Percentiles rank a stretch among this genome's conserved stretches.
Conservation (phyloP, 2,329 filamentous ascomycete species). For the Exophiala calicioides region DNA sequence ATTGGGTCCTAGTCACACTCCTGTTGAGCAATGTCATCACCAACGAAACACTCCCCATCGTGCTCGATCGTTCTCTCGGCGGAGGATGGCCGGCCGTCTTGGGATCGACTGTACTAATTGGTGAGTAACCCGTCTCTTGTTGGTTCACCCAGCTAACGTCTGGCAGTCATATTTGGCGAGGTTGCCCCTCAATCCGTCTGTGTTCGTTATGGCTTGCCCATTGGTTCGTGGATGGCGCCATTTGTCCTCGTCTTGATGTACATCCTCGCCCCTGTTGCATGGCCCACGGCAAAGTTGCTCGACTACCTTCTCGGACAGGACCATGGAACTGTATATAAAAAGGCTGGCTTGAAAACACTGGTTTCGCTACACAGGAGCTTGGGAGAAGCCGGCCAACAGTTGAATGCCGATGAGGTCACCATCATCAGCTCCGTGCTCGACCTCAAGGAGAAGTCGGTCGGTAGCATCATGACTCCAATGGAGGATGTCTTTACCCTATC, state of each 20-base stretch:
- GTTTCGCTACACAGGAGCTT: constrained; percentile 93
- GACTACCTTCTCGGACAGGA: constrained; percentile 92
- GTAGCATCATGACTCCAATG: constrained; percentile 98
- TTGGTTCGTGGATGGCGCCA: constrained; percentile 90
- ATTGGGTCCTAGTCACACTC: constrained; percentile 96
- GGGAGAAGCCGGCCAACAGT: constrained; percentile 77
- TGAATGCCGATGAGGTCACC: constrained; percentile 97
- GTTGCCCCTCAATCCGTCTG: constrained; percentile 94
- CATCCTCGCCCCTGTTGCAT: constrained; percentile 82
- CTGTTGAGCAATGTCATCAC: constrained; percentile 96
- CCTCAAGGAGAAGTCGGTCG: constrained; percentile 92
- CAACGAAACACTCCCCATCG: constrained; percentile 93
- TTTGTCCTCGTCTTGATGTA: constrained; percentile 90
- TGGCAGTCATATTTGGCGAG: constrained; percentile 91
- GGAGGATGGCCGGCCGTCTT: constrained; percentile 93
- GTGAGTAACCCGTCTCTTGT: constrained; percentile 52
- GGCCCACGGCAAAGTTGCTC: constrained; percentile 92
- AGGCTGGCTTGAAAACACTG: constrained; percentile 92
- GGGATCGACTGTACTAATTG: constrained; percentile 89
- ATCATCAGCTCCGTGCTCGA: constrained; percentile 97
- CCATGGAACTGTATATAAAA: constrained; percentile 96
- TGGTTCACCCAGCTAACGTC: constrained; percentile 8
- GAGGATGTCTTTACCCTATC: constrained; percentile 95
- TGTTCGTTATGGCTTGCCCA: constrained; percentile 91
- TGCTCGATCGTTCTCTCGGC: constrained; percentile 88